These are phyloP conservation scores for Yamadazyma philogaea DNA, from an alignment of 805 yeast species.

Conservation along the genomic window DNA sequence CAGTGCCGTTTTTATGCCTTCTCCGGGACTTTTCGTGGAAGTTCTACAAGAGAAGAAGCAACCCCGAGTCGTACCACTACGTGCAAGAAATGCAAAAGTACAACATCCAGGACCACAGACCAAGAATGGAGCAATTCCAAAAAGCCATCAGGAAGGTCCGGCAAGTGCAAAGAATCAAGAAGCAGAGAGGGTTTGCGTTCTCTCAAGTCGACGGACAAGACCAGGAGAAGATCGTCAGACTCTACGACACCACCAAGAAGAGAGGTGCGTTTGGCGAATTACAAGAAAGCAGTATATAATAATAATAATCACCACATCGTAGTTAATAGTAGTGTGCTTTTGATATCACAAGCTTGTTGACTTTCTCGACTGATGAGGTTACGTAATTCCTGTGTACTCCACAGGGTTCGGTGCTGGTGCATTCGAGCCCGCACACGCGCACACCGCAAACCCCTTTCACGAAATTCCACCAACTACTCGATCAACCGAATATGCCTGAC, in stretches of 20 bases:
- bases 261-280: conserved; percentile 68
- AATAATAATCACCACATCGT: background rate
- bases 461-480: conserved; percentile 3
- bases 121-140: conserved; percentile 96
- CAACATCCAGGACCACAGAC: conserved; percentile 88
- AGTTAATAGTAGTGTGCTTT: background rate
- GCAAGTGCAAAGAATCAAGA: conserved; percentile 96
- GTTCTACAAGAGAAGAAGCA: conserved; percentile 86
- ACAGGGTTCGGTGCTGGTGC: background rate
- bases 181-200: conserved; percentile 97
- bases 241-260: conserved; percentile 89
- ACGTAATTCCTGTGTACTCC: background rate
- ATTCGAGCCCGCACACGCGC: background rate
- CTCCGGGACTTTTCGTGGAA: conserved; percentile 92
- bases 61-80: conserved; percentile 88
- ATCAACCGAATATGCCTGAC: conserved; percentile 12
- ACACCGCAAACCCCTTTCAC: conserved; percentile 5
- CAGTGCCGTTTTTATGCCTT: conserved; percentile 75
- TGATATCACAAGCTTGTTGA: no score
- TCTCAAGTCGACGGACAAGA: conserved; percentile 90
- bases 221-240: conserved; percentile 85
- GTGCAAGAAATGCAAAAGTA: conserved; percentile 97
- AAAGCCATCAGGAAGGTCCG: conserved; percentile 95
- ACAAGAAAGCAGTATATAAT: conserved; percentile 20
- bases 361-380: no score